Conservation (phyloP, 805 yeast genomes). For the Starmerella davenportii region DNA sequence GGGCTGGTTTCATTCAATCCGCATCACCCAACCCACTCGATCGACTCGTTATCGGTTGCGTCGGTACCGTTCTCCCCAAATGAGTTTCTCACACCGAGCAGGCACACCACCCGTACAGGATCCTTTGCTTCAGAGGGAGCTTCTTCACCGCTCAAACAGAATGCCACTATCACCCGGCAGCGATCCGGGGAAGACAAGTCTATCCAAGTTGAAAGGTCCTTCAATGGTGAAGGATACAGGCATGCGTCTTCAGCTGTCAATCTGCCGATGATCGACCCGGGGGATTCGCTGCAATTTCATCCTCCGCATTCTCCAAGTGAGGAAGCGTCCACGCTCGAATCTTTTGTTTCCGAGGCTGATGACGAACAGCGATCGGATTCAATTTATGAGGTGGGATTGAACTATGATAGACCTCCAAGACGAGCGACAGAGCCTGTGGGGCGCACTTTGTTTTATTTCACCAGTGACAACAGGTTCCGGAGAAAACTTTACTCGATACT, state of each 20-base stretch:
- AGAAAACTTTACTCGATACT: neutral
- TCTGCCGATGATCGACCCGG: too few species aligned
- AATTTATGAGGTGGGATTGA: neutral
- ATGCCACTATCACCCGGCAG: too few species aligned
- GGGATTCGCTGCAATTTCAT: neutral
- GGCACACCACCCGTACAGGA: neutral
- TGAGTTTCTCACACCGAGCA: neutral
- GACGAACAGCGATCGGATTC: neutral
- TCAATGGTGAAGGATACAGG: neutral
- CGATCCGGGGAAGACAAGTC: neutral
- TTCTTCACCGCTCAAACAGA: too few species aligned
- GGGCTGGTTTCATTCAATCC: neutral
- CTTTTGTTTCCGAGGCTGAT: neutral
- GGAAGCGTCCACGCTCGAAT: neutral
- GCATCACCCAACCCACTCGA: neutral
- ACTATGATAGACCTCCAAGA: neutral
- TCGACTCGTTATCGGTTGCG: neutral
- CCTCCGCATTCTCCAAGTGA: neutral
- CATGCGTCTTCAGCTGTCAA: too few species aligned
- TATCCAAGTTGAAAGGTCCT: neutral
- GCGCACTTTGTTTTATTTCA: conserved; percentile 15
- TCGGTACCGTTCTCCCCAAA: neutral
- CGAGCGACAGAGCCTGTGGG: conserved; percentile 12
- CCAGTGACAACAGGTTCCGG: conserved; percentile 4
- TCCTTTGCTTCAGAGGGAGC: neutral